Evolutionary conservation across 495 filamentous ascomycete genomes (phyloP), one percentile per base, ranked within the genome.

Genomic region (Choiromyces venosus): DNA sequence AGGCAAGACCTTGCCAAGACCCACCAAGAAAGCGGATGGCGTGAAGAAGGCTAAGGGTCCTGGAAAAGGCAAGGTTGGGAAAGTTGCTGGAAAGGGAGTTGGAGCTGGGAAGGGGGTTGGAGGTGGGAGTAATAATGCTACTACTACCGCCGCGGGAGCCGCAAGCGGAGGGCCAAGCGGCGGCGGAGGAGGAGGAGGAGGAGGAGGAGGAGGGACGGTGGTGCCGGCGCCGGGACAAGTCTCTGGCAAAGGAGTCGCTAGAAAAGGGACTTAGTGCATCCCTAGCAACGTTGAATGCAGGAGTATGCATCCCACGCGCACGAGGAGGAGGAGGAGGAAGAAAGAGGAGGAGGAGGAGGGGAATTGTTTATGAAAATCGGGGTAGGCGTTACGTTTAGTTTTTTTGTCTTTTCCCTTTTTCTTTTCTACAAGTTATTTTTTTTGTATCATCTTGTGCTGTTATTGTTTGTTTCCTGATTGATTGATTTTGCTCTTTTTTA

Each of bases 291-390:
- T 61, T 61, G 25, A 33, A 16, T n/a, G n/a, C n/a, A n/a, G n/a
- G n/a, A n/a, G n/a, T n/a, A n/a, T n/a, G n/a, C n/a, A n/a, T n/a
- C n/a, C n/a, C n/a, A n/a, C n/a, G n/a, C n/a, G n/a, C n/a, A n/a
- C 74, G n/a, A 74, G 74, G 67, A 76, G 74, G 64, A 72, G 74
- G 6, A 67, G 69, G 29, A 76, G 74, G 42, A 72, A 76, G 52
- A 74, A 66, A 65, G 6, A 19, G 40, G 25, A 37, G 37, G 37
- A 35, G 29, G 29, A 21, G 36, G 44, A 35, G 33, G 4, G n/a
- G 40, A n/a, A 37, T 10, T 52, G 35, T 39, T 44, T 12, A 37
- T 42, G 74, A 42, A 33, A 36, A 69, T 46, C 29, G 73, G 71
- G 61, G 37, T 66, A 74, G 29, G 44, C 37, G 29, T 71, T 42